phyloP scores from a whole-genome alignment of 1,284 basidiomycete species.

The Ganoderma resinaceum region DNA sequence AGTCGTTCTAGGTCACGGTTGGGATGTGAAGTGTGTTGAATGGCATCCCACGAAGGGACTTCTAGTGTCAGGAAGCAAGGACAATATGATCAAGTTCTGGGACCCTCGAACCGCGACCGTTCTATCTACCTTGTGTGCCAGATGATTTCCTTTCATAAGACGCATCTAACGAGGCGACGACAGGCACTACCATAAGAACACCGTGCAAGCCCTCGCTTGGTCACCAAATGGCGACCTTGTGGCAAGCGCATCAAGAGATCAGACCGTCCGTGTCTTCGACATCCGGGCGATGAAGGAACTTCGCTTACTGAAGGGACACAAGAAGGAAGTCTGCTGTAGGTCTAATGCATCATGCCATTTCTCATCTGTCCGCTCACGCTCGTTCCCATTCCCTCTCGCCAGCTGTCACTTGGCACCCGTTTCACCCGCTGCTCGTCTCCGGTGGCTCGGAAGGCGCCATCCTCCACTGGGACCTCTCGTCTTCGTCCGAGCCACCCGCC shows the following conservation, averaged over 20 bases:
- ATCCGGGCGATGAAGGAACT: slow-evolving; percentile 98
- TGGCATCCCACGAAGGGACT: slow-evolving; percentile 98
- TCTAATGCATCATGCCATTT: background rate
- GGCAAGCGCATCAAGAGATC: slow-evolving; percentile 94
- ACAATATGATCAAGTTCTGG: slow-evolving; percentile 99
- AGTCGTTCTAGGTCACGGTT: slow-evolving; percentile 83
- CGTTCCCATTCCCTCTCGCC: background rate
- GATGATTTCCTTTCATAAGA: no score
- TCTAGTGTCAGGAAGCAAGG: slow-evolving; percentile 94
- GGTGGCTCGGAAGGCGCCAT: slow-evolving; percentile 95
- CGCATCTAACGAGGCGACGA: background rate
- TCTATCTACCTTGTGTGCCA: slow-evolving; percentile 82
- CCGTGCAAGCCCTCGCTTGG: slow-evolving; percentile 93
- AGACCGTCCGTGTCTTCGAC: slow-evolving; percentile 96
- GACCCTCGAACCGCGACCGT: slow-evolving; percentile 92
- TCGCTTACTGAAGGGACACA: slow-evolving; percentile 90
- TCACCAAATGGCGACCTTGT: slow-evolving; percentile 93
- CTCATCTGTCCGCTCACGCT: background rate
- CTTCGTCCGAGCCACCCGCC: slow-evolving; percentile 39
- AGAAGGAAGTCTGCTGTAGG: slow-evolving; percentile 96
- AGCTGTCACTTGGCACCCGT: slow-evolving; percentile 96
- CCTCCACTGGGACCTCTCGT: slow-evolving; percentile 88
- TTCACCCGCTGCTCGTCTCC: slow-evolving; percentile 90
- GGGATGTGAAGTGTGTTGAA: slow-evolving; percentile 98
- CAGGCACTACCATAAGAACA: slow-evolving; percentile 97